phyloP scores from a whole-genome alignment of 2,329 filamentous ascomycete genomes.

The Pseudogymnoascus sp. region DNA sequence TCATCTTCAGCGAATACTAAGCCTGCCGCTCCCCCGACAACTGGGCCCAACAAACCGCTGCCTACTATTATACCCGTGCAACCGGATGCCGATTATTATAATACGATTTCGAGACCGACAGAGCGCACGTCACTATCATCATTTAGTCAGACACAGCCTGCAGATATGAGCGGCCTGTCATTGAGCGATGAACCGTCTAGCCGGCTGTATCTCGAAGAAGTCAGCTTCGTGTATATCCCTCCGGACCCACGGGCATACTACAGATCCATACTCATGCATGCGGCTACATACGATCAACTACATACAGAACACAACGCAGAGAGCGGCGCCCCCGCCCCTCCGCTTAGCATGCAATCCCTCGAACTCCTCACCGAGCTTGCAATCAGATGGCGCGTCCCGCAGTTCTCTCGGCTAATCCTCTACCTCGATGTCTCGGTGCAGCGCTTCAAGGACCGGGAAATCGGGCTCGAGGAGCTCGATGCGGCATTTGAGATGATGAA shows the following conservation, averaged over 20 bases:
- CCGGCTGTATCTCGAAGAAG: slow-evolving; percentile 40
- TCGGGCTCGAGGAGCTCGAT: slow-evolving; percentile 74
- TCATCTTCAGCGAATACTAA: slow-evolving; percentile 42
- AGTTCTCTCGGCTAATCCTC: slow-evolving; percentile 68
- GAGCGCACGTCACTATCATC: slow-evolving; percentile 28
- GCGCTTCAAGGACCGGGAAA: slow-evolving; percentile 77
- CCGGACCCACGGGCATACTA: slow-evolving; percentile 75
- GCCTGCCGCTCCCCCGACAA: slow-evolving; percentile 31
- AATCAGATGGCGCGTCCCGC: slow-evolving; percentile 80
- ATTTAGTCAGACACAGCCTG: slow-evolving; percentile 33
- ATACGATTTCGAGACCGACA: slow-evolving; percentile 40
- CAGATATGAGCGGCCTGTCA: slow-evolving; percentile 26
- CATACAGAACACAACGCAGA: slow-evolving; percentile 42
- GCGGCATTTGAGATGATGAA: slow-evolving; percentile 77
- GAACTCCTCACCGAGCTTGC: slow-evolving; percentile 81
- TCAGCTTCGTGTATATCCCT: slow-evolving; percentile 82
- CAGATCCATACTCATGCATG: slow-evolving; percentile 70
- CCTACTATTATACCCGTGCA: slow-evolving; percentile 46
- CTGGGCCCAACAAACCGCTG: slow-evolving; percentile 46
- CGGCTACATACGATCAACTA: slow-evolving; percentile 56
- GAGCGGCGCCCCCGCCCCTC: slow-evolving; percentile 32
- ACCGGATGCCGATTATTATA: slow-evolving; percentile 30
- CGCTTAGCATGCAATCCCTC: slow-evolving; percentile 67
- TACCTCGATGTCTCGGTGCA: slow-evolving; percentile 78
- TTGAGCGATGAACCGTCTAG: slow-evolving; percentile 23